These are phyloP conservation scores for Lecanosticta acicola DNA, from an alignment of 2,329 filamentous ascomycete species.

Conservation along the genomic window DNA sequence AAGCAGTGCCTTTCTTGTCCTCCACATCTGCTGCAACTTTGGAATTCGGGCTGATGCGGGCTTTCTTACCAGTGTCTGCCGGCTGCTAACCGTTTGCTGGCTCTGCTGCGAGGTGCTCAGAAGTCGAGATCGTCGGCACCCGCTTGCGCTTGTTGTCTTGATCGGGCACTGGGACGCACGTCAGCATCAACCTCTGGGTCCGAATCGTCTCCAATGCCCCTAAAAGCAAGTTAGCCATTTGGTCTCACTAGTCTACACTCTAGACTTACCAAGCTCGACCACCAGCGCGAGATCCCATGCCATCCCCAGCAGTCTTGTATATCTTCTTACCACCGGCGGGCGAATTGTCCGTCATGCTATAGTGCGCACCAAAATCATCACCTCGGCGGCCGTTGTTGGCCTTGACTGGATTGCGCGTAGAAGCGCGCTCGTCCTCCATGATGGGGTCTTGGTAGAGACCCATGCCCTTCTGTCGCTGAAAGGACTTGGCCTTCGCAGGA, in stretches of 20 bases:
- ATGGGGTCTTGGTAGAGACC: slow-evolving; percentile 72
- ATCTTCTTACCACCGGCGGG: slow-evolving; percentile 40
- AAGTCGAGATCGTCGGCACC: slow-evolving; percentile 20
- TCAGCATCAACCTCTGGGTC: slow-evolving; percentile 34
- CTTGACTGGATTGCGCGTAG: slow-evolving; percentile 51
- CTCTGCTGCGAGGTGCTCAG: slow-evolving; percentile 6
- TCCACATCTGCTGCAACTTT: not conserved
- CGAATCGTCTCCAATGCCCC: slow-evolving; percentile 33
- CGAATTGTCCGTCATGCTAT: slow-evolving; percentile 62
- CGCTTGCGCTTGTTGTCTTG: slow-evolving; percentile 22
- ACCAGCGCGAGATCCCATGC: slow-evolving; percentile 50
- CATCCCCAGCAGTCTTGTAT: slow-evolving; percentile 39
- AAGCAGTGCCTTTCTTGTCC: not conserved
- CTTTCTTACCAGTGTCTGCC: not conserved
- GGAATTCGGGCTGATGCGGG: not conserved
- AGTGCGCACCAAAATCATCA: slow-evolving; percentile 75
- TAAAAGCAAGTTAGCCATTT: not conserved
- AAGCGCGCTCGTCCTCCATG: slow-evolving; percentile 36
- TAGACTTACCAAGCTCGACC: slow-evolving; percentile 43
- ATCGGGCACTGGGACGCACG: slow-evolving; percentile 21
- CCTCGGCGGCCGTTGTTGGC: slow-evolving; percentile 67
- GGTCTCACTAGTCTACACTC: not conserved
- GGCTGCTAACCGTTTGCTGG: not conserved
- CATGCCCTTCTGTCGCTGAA: slow-evolving; percentile 57
- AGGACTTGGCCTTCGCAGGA: slow-evolving; percentile 30